These are phyloP conservation scores for Hansenula lynferdii DNA, from an alignment of 1,139 yeast species.

Conservation along the genomic window DNA sequence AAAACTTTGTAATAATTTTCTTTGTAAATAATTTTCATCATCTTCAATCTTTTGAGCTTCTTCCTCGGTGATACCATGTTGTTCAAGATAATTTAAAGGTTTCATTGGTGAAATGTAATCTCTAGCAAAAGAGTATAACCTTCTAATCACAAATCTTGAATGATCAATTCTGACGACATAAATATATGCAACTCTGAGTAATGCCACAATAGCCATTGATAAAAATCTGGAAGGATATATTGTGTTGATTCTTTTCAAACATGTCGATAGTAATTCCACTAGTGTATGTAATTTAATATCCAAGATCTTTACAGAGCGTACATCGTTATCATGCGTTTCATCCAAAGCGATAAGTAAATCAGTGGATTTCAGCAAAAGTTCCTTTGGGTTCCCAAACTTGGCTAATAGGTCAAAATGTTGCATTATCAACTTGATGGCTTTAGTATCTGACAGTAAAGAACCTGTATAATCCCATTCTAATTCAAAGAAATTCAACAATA, in stretches of 20 bases:
- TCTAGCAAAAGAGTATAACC: constrained; percentile 61
- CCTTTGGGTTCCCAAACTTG: constrained; percentile 70
- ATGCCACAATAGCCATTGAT: constrained; percentile 55
- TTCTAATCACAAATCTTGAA: constrained; percentile 45
- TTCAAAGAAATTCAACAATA: constrained; percentile 45
- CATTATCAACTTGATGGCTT: constrained; percentile 16
- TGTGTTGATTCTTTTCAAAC: constrained; percentile 51
- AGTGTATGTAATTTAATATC: constrained; percentile 60
- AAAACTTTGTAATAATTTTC: constrained; percentile 37
- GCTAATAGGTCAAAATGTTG: constrained; percentile 35
- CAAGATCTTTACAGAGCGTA: constrained; percentile 24
- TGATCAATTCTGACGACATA: constrained; percentile 32
- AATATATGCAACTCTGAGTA: constrained; percentile 42
- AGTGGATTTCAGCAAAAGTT: constrained; percentile 62
- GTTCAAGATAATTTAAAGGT: constrained; percentile 32
- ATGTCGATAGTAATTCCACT: constrained; percentile 53
- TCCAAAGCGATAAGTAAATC: constrained; percentile 47
- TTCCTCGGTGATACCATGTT: constrained; percentile 32
- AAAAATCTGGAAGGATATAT: constrained; percentile 74
- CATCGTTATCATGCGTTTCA: constrained; percentile 9
- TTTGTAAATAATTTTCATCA: constrained; percentile 50
- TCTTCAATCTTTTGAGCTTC: constrained; percentile 32
- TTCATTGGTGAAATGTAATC: constrained; percentile 51
- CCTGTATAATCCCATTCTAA: constrained; percentile 18
- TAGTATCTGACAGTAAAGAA: constrained; percentile 2